Conservation (phyloP, 352 stramenopile species). For the Phytophthora cryptogea region DNA sequence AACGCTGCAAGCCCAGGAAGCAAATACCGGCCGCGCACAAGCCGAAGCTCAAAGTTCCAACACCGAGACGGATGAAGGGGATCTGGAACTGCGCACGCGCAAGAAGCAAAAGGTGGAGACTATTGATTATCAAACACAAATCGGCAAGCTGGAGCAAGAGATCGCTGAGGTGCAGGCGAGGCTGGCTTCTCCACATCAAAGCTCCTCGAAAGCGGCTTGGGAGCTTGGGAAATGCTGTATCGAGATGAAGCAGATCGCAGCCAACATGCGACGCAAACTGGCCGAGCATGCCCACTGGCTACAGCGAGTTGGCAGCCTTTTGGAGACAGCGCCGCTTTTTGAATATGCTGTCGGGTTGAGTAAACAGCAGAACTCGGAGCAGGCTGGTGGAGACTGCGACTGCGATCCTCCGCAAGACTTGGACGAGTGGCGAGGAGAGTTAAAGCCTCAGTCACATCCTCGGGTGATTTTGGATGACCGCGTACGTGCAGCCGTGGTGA, state of each 20-base stretch:
- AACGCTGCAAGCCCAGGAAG: conserved; percentile 20
- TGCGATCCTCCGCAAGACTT: conserved; percentile 8
- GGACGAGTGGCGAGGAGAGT: conserved; percentile 28
- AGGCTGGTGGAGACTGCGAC: neutral
- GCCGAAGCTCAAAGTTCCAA: neutral
- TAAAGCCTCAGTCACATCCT: conserved; percentile 25
- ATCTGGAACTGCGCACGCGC: conserved; percentile 30
- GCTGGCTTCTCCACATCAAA: conserved; percentile 15
- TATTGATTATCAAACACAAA: conserved; percentile 34
- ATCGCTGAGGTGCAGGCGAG: conserved; percentile 33
- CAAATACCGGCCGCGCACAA: neutral
- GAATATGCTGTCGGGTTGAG: conserved; percentile 23
- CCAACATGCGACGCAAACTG: conserved; percentile 50
- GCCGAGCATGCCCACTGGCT: conserved; percentile 56
- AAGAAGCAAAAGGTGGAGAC: conserved; percentile 64
- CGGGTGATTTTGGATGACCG: conserved; percentile 40
- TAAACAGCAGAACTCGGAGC: conserved; percentile 3
- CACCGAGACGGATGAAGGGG: conserved; percentile 9
- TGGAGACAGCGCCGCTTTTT: conserved; percentile 57
- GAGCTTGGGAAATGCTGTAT: conserved; percentile 32
- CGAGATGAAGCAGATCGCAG: conserved; percentile 41
- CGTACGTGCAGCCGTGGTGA: conserved; percentile 24
- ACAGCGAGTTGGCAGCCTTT: conserved; percentile 46
- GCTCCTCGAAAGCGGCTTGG: conserved; percentile 2
- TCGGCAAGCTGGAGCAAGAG: conserved; percentile 40